A percentile compares a stretch with the other conserved stretches of the same genome.
phyloP scores from a whole-genome alignment of 1,284 basidiomycete species.

The Fomitopsis pinicola region DNA sequence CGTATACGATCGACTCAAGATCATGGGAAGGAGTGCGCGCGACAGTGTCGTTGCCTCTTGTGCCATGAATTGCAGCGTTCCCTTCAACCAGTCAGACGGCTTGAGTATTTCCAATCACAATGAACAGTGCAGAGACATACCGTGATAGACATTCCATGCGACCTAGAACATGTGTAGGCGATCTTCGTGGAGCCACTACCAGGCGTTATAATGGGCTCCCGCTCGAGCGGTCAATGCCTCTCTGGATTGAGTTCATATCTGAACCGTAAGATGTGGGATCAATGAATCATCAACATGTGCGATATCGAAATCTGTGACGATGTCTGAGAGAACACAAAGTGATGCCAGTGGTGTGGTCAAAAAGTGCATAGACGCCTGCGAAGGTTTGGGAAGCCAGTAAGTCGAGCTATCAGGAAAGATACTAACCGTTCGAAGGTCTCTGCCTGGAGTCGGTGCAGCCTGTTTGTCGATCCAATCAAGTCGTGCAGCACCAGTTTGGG shows the following conservation, averaged over 20 bases:
- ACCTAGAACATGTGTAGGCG: background rate
- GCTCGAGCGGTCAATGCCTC: background rate
- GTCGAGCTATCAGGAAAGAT: too few relatives aligned
- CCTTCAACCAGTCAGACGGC: background rate
- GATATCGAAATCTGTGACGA: background rate
- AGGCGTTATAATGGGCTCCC: background rate
- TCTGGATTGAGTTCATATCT: background rate
- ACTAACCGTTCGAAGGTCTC: too few relatives aligned
- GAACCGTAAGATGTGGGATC: background rate
- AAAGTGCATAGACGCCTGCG: too few relatives aligned
- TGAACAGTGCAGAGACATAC: background rate
- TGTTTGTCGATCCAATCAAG: too few relatives aligned
- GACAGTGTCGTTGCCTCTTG: background rate
- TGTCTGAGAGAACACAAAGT: too few relatives aligned
- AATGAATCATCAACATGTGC: background rate
- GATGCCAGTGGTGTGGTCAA: too few relatives aligned
- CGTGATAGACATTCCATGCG: background rate
- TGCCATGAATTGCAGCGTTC: conserved; percentile 1
- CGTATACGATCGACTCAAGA: background rate
- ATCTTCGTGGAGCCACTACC: background rate
- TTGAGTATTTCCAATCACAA: background rate
- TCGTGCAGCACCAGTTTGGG: too few relatives aligned
- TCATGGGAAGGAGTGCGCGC: background rate
- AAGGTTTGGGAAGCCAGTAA: too few relatives aligned
- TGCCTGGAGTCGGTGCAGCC: too few relatives aligned